Conservation (phyloP, 306 rosid genomes). For the Rosa persica region DNA sequence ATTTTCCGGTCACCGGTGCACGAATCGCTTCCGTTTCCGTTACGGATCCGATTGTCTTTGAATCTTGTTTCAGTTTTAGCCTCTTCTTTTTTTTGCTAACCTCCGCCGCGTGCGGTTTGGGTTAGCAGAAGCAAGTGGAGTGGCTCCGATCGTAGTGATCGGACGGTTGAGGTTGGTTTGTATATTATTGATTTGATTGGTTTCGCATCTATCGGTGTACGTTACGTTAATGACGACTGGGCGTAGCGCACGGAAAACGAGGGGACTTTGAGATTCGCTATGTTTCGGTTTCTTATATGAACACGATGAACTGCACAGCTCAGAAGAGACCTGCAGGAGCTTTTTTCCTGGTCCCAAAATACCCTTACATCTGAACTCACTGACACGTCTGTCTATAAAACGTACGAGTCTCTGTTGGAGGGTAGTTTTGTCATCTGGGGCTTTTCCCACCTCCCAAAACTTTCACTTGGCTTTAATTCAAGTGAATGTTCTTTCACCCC, state of each 20-base stretch:
- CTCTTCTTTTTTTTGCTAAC: neutral
- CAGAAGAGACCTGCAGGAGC: constrained; percentile 14
- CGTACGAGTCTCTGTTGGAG: neutral
- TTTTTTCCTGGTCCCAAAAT: constrained; percentile 4
- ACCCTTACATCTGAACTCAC: neutral
- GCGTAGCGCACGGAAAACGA: constrained; percentile 25
- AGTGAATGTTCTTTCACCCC: constrained; percentile 24
- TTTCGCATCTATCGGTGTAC: constrained; percentile 19
- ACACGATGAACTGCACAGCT: constrained; percentile 22
- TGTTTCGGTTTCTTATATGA: constrained; percentile 9
- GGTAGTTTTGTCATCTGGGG: constrained; percentile 17
- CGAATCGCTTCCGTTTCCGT: neutral
- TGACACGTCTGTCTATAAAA: neutral
- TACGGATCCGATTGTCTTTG: neutral
- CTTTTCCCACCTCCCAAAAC: neutral
- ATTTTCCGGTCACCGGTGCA: neutral
- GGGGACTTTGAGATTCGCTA: constrained; percentile 27
- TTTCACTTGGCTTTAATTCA: constrained; percentile 20
- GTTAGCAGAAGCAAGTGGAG: neutral
- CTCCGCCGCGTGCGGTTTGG: neutral
- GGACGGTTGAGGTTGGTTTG: neutral
- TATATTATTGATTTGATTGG: neutral
- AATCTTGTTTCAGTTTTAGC: neutral
- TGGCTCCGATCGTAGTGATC: neutral
- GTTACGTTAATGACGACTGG: constrained; percentile 1